Percentiles rank a stretch among this genome's conserved stretches.
Conservation (phyloP, 2,329 filamentous ascomycete species). For the Ophiostoma triangulosporum region DNA sequence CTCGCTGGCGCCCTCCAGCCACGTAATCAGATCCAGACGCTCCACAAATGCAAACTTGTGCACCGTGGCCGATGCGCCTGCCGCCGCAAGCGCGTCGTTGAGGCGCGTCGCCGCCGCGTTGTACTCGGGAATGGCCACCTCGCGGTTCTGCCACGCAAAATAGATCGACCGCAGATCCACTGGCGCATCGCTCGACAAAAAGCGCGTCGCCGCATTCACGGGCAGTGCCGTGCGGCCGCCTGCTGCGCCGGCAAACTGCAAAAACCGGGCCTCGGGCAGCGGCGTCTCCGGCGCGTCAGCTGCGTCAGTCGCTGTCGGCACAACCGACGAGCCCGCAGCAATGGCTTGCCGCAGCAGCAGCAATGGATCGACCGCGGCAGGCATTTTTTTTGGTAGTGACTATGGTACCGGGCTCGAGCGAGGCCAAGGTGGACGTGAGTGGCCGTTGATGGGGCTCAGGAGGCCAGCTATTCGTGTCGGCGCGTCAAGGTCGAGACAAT, state of each 20-base stretch:
- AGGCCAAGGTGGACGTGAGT: too few relatives aligned
- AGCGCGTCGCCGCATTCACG: slow-evolving; percentile 67
- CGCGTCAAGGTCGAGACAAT: not conserved
- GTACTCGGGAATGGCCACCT: slow-evolving; percentile 81
- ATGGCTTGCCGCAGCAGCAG: slow-evolving; percentile 75
- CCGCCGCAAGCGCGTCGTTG: slow-evolving; percentile 60
- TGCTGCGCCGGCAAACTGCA: slow-evolving; percentile 52
- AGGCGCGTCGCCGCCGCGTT: slow-evolving; percentile 69
- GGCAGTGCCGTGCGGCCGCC: slow-evolving; percentile 40
- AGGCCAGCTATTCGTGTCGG: not conserved
- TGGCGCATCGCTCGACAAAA: slow-evolving; percentile 59
- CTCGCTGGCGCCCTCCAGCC: slow-evolving; percentile 79
- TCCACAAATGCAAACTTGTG: slow-evolving; percentile 88
- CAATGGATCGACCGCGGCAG: slow-evolving; percentile 48
- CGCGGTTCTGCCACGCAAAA: slow-evolving; percentile 91
- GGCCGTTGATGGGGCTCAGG: not conserved
- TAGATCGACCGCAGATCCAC: slow-evolving; percentile 90
- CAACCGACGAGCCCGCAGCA: slow-evolving; percentile 51
- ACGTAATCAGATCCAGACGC: slow-evolving; percentile 80
- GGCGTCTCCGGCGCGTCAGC: slow-evolving; percentile 45
- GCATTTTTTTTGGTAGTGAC: not conserved
- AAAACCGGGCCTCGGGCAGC: slow-evolving; percentile 63
- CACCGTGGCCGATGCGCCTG: slow-evolving; percentile 45
- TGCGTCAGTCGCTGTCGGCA: slow-evolving; percentile 60
- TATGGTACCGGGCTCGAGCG: too few relatives aligned